Percentiles rank a stretch among this genome's conserved stretches.
Conservation (phyloP, 108 stramenopile species). For the Skeletonema tropicum region DNA sequence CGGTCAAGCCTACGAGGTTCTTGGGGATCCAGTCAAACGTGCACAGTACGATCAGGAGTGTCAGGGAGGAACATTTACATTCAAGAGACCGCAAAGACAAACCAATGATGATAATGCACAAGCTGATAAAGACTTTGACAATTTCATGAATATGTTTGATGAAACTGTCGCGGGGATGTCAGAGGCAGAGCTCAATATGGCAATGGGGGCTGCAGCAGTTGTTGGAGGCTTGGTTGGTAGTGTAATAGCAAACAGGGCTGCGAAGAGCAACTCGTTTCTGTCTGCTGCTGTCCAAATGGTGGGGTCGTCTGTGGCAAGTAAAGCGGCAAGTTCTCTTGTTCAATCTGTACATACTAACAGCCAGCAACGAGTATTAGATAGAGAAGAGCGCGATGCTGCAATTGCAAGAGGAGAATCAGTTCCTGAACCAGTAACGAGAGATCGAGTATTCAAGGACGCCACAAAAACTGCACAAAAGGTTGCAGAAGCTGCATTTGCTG, state of each 20-base stretch:
- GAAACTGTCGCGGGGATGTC: conserved; percentile 69
- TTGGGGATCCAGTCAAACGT: conserved; percentile 62
- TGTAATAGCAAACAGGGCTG: conserved; percentile 47
- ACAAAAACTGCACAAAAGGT: background rate
- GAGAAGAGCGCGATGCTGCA: conserved; percentile 50
- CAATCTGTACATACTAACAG: conserved; percentile 61
- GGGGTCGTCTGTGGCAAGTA: conserved; percentile 66
- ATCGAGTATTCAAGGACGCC: background rate
- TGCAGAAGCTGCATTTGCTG: conserved; percentile 4
- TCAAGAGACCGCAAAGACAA: background rate
- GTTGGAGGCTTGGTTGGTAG: conserved; percentile 64
- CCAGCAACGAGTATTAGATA: conserved; percentile 57
- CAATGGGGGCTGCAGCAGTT: conserved; percentile 59
- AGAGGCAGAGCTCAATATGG: conserved; percentile 66
- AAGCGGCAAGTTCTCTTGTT: conserved; percentile 54
- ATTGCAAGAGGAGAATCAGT: conserved; percentile 59
- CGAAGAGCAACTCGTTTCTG: conserved; percentile 46
- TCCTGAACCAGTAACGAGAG: conserved; percentile 44
- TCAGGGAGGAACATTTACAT: conserved; percentile 20
- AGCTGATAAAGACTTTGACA: conserved; percentile 50
- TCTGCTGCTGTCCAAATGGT: conserved; percentile 54
- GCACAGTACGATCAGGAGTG: conserved; percentile 64
- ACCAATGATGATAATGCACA: conserved; percentile 1
- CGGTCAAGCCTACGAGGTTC: conserved; percentile 77
- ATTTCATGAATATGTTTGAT: conserved; percentile 69